These are phyloP conservation scores for Phragmites australis DNA, from an alignment of 176 grass and related monocot species.

Conservation along the genomic window DNA sequence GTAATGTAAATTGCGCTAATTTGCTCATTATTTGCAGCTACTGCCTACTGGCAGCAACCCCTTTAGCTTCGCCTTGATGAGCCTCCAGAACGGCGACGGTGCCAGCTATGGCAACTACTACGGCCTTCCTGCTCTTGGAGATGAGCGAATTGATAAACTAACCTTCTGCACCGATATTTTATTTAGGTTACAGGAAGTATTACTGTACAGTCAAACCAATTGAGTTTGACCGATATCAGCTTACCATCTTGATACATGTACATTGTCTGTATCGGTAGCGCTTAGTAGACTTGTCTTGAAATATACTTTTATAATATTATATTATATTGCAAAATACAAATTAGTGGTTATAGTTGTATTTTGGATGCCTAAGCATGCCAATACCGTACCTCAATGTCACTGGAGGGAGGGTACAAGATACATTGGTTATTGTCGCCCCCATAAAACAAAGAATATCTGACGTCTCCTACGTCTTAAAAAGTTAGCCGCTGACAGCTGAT, in stretches of 20 bases:
- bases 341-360: background rate
- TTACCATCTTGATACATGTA: background rate
- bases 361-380: background rate
- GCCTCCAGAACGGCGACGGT: constrained; percentile 26
- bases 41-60: constrained; percentile 26
- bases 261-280: no score
- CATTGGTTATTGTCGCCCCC: background rate
- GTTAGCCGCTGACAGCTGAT: background rate
- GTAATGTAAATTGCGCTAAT: no score
- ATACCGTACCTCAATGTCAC: background rate
- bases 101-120: constrained; percentile 43
- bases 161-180: background rate
- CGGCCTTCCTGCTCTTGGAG: constrained; percentile 44
- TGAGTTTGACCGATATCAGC: background rate
- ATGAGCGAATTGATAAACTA: constrained; percentile 43
- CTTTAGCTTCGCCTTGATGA: constrained; percentile 38
- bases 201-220: background rate
- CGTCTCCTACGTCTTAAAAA: background rate
- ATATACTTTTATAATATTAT: background rate
- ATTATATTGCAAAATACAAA: background rate
- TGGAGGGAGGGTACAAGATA: background rate
- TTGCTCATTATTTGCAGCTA: constrained; percentile 20
- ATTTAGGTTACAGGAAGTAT: background rate
- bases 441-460: background rate
- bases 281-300: background rate